These are phyloP conservation scores for Asclepias syriaca DNA, from an alignment of 257 asterid species.

Conservation along the genomic window DNA sequence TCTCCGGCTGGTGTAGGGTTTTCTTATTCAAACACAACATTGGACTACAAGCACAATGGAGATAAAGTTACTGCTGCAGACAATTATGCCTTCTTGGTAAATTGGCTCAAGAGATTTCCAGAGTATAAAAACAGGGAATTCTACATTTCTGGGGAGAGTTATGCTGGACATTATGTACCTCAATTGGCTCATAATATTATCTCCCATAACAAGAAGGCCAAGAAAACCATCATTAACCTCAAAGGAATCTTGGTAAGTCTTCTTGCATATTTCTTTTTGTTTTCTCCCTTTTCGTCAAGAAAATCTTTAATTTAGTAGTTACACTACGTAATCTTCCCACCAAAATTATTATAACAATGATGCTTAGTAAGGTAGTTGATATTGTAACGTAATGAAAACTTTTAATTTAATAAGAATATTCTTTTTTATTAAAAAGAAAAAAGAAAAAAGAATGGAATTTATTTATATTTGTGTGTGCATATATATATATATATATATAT, in stretches of 20 bases:
- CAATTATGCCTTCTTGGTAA: conserved; percentile 47
- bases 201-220: conserved; percentile 38
- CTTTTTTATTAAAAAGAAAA: too few relatives aligned
- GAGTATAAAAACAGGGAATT: conserved; percentile 54
- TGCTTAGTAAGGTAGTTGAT: too few relatives aligned
- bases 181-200: conserved; percentile 65
- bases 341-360: too few relatives aligned
- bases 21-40: conserved; percentile 65
- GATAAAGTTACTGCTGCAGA: conserved; percentile 51
- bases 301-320: too few relatives aligned
- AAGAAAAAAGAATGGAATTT: too few relatives aligned
- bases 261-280: neutral
- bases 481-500: too few relatives aligned
- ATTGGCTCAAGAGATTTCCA: conserved; percentile 69
- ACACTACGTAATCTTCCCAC: too few relatives aligned
- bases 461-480: too few relatives aligned
- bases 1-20: conserved; percentile 89
- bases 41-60: conserved; percentile 35
- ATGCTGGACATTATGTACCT: conserved; percentile 79
- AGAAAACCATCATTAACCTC: conserved; percentile 49
- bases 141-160: conserved; percentile 71
- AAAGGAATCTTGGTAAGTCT: conserved; percentile 66
- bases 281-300: too few relatives aligned
- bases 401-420: too few relatives aligned
- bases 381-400: too few relatives aligned